Conservation (phyloP, 768 basidiomycete genomes). For the Lactarius sanguifluus region DNA sequence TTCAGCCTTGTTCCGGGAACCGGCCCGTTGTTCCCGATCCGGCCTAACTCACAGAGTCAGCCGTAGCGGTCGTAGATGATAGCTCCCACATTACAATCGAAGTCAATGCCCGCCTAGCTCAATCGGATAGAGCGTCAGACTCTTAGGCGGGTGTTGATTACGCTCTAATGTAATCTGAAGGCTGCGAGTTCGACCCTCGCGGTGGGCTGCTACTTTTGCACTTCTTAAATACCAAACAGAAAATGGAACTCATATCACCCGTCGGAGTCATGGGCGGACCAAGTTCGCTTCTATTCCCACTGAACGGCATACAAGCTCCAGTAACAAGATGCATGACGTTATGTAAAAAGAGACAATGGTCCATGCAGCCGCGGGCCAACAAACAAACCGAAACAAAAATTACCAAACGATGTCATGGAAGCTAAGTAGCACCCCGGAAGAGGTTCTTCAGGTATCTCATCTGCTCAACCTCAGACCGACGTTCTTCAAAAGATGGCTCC, state of each 20-base stretch:
- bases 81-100: neutral
- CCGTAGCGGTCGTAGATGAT: neutral
- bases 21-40: neutral
- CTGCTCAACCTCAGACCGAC: neutral
- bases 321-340: neutral
- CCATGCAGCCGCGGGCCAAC: slow-evolving; percentile 4
- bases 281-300: neutral
- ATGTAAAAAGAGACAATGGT: neutral
- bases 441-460: slow-evolving; percentile 8
- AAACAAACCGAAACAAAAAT: neutral
- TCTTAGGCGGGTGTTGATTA: slow-evolving; percentile 39
- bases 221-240: neutral
- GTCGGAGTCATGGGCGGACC: neutral
- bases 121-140: slow-evolving; percentile 70
- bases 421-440: neutral
- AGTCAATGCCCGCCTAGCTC: slow-evolving; percentile 55
- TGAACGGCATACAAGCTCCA: neutral
- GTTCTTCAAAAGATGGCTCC: neutral
- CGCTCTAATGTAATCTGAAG: slow-evolving; percentile 44
- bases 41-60: neutral
- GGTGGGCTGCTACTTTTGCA: slow-evolving; percentile 46
- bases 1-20: too few relatives aligned
- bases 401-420: neutral
- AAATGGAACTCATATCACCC: neutral
- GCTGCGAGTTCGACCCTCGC: slow-evolving; percentile 66